phyloP scores from a whole-genome alignment of 257 asterid species.

The Jacaranda copaia region DNA sequence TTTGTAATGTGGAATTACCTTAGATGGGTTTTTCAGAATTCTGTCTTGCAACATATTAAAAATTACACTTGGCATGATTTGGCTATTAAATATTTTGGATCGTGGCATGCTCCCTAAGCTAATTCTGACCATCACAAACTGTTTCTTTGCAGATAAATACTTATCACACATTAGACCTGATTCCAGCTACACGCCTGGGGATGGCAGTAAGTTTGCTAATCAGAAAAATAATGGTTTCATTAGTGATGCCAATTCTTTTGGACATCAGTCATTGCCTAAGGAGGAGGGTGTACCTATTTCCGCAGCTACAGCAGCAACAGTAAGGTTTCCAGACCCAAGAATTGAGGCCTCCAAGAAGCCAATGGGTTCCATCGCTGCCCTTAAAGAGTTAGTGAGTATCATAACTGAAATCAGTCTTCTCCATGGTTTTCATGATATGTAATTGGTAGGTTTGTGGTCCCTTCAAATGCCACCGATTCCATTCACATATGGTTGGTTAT shows the following conservation, averaged over 20 bases:
- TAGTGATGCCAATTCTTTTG: constrained; percentile 55
- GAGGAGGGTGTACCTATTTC: constrained; percentile 62
- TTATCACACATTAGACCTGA: constrained; percentile 65
- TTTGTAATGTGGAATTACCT: neutral
- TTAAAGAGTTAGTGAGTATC: constrained; percentile 76
- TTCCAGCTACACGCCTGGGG: constrained; percentile 58
- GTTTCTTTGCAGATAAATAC: constrained; percentile 70
- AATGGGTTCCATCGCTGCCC: constrained; percentile 68
- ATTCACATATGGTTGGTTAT: constrained; percentile 4
- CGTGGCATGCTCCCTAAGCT: constrained; percentile 13
- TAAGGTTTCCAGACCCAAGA: constrained; percentile 62
- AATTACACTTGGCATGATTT: neutral
- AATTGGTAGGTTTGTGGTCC: constrained; percentile 26
- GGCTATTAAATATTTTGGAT: constrained; percentile 1
- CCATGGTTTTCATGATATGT: constrained; percentile 6
- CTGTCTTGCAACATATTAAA: constrained; percentile 9
- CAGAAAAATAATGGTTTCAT: constrained; percentile 61
- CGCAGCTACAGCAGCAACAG: constrained; percentile 53
- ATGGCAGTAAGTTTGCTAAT: constrained; percentile 61
- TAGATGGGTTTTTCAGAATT: constrained; percentile 1
- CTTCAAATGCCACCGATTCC: constrained; percentile 32
- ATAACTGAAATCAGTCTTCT: constrained; percentile 12
- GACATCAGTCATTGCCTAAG: constrained; percentile 60
- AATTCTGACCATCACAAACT: constrained; percentile 40
- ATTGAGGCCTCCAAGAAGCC: constrained; percentile 72